phyloP scores from a whole-genome alignment of 2,329 filamentous ascomycete genomes.

The Parafenestella ontariensis region DNA sequence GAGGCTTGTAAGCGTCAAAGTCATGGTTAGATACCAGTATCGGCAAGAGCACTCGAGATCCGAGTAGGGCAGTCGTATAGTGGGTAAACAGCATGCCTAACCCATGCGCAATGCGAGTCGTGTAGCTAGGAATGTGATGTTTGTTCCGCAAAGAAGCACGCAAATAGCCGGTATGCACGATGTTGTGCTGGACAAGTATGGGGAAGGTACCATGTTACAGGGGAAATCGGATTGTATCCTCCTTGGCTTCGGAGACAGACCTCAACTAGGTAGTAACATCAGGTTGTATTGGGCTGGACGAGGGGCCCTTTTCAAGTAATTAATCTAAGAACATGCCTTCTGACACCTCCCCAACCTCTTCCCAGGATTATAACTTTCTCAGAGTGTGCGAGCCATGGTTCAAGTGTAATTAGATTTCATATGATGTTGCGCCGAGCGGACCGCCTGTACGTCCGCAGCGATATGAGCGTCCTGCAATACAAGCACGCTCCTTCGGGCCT shows the following conservation, averaged over 20 bases:
- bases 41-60: not conserved
- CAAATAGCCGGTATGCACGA: conserved; percentile 1
- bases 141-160: not conserved
- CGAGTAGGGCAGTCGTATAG: not conserved
- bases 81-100: conserved; percentile 2
- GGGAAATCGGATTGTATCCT: not conserved
- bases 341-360: conserved; percentile 8
- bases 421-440: conserved; percentile 4
- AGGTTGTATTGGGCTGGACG: not conserved
- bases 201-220: not conserved
- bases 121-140: not conserved
- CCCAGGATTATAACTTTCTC: not conserved
- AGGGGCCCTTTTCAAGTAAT: not conserved
- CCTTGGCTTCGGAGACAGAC: not conserved
- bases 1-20: too few relatives aligned
- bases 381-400: not conserved
- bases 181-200: not conserved
- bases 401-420: conserved; percentile 4
- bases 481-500: conserved; percentile 6
- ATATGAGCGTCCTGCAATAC: conserved; percentile 3
- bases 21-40: not conserved
- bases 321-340: conserved; percentile 4
- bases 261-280: not conserved
- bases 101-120: not conserved
- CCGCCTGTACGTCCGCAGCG: conserved; percentile 6